Conservation (phyloP, 495 filamentous ascomycete species). For the Astrocystis sublimbata region DNA sequence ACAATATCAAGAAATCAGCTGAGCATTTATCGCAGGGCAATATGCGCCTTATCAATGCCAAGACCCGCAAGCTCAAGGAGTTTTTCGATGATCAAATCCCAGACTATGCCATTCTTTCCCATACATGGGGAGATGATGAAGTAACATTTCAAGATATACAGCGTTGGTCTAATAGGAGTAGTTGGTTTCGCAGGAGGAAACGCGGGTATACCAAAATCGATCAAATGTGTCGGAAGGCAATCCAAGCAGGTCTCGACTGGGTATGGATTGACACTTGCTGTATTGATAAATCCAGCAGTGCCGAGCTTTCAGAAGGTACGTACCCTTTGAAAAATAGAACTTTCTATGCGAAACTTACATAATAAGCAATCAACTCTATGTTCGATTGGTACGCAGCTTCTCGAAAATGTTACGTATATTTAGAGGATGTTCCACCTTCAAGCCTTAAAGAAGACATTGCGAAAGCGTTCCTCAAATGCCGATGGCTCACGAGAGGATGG, state of each 20-base stretch:
- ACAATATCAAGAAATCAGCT: not conserved
- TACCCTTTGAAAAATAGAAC: not conserved
- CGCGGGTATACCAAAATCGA: conserved; percentile 28
- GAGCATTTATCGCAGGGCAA: not conserved
- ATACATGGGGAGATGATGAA: conserved; percentile 37
- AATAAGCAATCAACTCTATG: conserved; percentile 48
- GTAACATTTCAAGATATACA: conserved; percentile 36
- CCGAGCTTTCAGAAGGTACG: conserved; percentile 36
- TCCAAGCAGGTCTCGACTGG: conserved; percentile 25
- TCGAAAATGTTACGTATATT: conserved; percentile 30
- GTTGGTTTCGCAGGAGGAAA: conserved; percentile 16
- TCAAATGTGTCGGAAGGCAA: conserved; percentile 15
- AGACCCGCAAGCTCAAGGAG: conserved; percentile 29
- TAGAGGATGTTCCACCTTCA: conserved; percentile 24
- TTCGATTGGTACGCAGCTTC: conserved; percentile 35
- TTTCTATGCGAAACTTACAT: not conserved
- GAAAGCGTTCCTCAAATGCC: not conserved
- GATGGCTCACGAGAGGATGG: conserved; percentile 44
- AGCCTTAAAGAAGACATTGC: not conserved
- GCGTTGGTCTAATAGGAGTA: conserved; percentile 1
- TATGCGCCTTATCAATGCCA: conserved; percentile 39
- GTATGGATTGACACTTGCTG: conserved; percentile 40
- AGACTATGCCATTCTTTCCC: conserved; percentile 40
- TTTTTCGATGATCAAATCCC: conserved; percentile 30
- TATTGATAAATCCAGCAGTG: conserved; percentile 42